Base-by-base conservation (phyloP, 2,329 filamentous ascomycete species). In the Coniochaeta sp. region DNA sequence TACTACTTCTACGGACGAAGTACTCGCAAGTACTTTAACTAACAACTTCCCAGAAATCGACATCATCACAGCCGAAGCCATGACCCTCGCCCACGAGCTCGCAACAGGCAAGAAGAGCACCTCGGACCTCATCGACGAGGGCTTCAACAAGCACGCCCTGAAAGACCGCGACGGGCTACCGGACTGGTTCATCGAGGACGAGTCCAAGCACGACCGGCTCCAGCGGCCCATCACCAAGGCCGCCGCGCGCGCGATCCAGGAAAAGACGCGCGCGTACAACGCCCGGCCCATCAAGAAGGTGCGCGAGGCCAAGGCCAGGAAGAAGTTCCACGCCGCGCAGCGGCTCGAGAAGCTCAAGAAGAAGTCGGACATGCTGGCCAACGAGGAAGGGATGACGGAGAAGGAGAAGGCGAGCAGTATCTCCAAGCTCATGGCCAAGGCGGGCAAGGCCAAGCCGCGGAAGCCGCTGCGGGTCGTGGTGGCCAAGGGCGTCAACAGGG, bases 241-340 rank as follows among this genome's bases (percentile, higher is more conserved):
- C 30, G 95, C 88, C 0, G 91, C 92, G 1, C 78, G 82, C 13
- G 94, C 94, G 2, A 96, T 99, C 74, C 91, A 94, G 69, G 92
- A 96, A 64, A 99, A 99, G 72, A 67, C 88, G 65, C 87, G 92
- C 28, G 91, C 94, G 0, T 81, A 95, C 61, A 97, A 99, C 67
- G 94, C 92, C 7, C 84, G 94, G 28, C 94, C 94, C 1, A 97
- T 97, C 81, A 99, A 99, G 80, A 99, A 99, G 77, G 94, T 99
- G 28, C 87, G 89, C 60, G 94, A 99, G 71, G 94, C 94, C 22
- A 91, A 95, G 72, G 92, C 91, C 31, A 81, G 94, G 54, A 99
- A 99, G 84, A 97, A 96, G 75, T 86, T 96, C 71, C 95, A 95
- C 79, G 85, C 91, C 8, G 92, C 90, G 1, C 89, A 95, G 70